Percentiles rank a stretch among this genome's conserved stretches.
phyloP scores from a whole-genome alignment of 495 filamentous ascomycete genomes.

The Talaromyces thailandensis region DNA sequence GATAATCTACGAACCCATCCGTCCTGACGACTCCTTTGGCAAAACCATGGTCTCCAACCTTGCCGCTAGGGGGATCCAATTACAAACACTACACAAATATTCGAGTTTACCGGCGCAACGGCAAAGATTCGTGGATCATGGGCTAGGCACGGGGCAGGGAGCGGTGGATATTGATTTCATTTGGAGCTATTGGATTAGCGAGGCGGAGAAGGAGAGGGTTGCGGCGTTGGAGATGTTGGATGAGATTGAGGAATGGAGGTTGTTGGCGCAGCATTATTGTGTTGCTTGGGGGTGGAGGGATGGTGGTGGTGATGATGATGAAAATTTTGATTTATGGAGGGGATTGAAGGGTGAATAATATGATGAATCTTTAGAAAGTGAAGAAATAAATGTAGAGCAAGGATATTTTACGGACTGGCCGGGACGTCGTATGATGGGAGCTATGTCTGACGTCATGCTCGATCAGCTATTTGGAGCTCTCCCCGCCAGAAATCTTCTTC shows the following conservation, averaged over 20 bases:
- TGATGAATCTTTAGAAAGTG: not conserved
- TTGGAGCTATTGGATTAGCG: constrained; percentile 64
- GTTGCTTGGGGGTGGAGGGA: constrained; percentile 76
- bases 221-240: constrained; percentile 78
- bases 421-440: not conserved
- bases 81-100: constrained; percentile 74
- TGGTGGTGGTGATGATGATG: constrained; percentile 18
- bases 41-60: constrained; percentile 87
- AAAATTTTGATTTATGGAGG: constrained; percentile 32
- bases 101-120: constrained; percentile 56
- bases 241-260: constrained; percentile 90
- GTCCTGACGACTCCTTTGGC: constrained; percentile 77
- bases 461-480: not conserved
- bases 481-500: not conserved
- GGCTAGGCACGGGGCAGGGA: constrained; percentile 46
- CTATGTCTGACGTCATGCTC: not conserved
- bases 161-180: constrained; percentile 65
- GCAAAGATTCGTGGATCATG: constrained; percentile 48
- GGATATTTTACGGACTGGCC: too few species aligned
- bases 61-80: constrained; percentile 68
- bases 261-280: constrained; percentile 85
- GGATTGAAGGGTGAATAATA: constrained; percentile 8
- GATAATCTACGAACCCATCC: constrained; percentile 83
- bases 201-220: constrained; percentile 72
- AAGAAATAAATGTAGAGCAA: not conserved